phyloP scores from a whole-genome alignment of 495 filamentous ascomycete genomes.

The Neohortaea acidophila region DNA sequence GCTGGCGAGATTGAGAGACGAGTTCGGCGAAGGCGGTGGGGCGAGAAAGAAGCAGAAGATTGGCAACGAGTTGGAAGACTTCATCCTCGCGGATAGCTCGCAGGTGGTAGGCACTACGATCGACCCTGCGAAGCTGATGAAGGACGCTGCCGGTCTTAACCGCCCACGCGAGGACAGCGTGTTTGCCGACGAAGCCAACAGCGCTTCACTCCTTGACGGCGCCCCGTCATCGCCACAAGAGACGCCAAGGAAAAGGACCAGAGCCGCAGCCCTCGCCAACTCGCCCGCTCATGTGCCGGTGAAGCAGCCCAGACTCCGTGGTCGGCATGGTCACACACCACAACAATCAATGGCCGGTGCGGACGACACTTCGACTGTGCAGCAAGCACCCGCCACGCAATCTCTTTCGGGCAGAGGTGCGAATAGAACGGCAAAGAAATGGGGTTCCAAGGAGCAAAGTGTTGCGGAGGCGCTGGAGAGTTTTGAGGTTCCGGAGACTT shows the following conservation, averaged over 20 bases:
- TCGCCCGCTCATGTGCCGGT: slow-evolving; percentile 8
- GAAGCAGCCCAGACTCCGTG: slow-evolving; percentile 1
- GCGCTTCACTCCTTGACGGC: neutral
- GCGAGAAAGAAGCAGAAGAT: slow-evolving; percentile 2
- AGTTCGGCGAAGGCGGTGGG: neutral
- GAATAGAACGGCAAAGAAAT: slow-evolving; percentile 4
- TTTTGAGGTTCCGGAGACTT: slow-evolving; percentile 20
- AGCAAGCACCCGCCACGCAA: neutral
- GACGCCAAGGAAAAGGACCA: slow-evolving; percentile 4
- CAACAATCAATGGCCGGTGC: neutral
- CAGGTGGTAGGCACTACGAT: slow-evolving; percentile 1
- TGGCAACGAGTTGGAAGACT: neutral
- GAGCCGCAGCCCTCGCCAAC: slow-evolving; percentile 9
- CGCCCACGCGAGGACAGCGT: slow-evolving; percentile 7
- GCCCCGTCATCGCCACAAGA: neutral
- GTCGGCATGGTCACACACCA: neutral
- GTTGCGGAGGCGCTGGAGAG: slow-evolving; percentile 4
- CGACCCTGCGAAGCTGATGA: neutral
- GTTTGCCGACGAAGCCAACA: neutral
- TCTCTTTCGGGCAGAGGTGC: neutral
- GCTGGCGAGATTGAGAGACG: slow-evolving; percentile 1
- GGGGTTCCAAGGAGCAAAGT: slow-evolving; percentile 10
- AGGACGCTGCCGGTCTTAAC: neutral
- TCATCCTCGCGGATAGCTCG: neutral
- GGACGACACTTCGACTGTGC: neutral